Evolutionary conservation across 75 land plant species (phyloP), one percentile per base, ranked within the genome.

Genomic region (Pinus tabuliformis): DNA sequence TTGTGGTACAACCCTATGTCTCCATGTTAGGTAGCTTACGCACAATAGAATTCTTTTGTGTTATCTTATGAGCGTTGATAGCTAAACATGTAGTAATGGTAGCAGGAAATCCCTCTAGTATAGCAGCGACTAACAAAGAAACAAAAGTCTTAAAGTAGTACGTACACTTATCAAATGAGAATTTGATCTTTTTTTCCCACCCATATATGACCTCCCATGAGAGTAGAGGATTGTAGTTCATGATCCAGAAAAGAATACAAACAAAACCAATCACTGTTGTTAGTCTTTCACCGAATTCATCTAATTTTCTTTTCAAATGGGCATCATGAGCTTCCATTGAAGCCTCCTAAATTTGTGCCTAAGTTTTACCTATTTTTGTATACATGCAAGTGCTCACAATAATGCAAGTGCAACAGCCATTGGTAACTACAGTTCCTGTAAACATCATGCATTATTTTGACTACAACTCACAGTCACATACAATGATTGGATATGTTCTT

Each of bases 21-120:
- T 95, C 98, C 52, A 95, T 94, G 77, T 92, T 92, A 1, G 98
- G 98, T 57, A 95, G 77, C 77, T 90, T 95, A 37, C 94, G 77
- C 12, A 95, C 98, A 74, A 95, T 83, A 3, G 95, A 94, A 89
- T 95, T 95, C 79, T 95, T 93, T 70, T 90, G 84, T n/a, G 98
- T 94, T 94, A 95, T 92, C 65, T 93, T 87, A 8, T 94, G 72
- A 3, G 92, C 92, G 0, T 94, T 94, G 59, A 95, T 85, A 0
- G 94, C 98, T 57, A 95, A 83, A 65, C 98, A 95, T 7, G 98
- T 95, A 5, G 98, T 95, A 45, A 95, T 95, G 13, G 91, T 92
- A n/a, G 94, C 95, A 3, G 98, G 95, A 15, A 95, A 71, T 12
- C 98, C 94, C 74, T 95, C 98, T 1, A 92, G 98, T 17, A 95